Evolutionary conservation across 2,329 filamentous ascomycete genomes (phyloP).

Genomic region (Verticillium zaregamsianum): DNA sequence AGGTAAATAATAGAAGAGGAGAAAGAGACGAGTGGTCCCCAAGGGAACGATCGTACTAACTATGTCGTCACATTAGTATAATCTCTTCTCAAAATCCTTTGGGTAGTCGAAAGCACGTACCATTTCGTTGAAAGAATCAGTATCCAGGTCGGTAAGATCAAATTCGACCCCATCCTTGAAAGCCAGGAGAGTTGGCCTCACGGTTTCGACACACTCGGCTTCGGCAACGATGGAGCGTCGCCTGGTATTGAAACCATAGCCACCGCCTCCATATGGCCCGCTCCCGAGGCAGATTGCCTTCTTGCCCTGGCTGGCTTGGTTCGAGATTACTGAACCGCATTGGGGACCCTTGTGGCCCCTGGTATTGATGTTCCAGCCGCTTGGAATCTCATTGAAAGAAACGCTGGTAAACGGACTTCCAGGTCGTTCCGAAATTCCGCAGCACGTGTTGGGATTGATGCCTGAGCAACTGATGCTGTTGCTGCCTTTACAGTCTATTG

Average conservation of each 20-base stretch:
- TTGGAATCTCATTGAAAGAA: not conserved
- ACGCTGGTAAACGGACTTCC: not conserved
- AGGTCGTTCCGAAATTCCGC: not conserved
- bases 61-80: not conserved
- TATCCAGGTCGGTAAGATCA: not conserved
- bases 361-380: not conserved
- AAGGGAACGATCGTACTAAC: not conserved
- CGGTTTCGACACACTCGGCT: not conserved
- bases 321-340: not conserved
- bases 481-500: not conserved
- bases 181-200: not conserved
- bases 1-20: not conserved
- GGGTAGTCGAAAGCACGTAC: not conserved
- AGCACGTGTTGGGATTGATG: not conserved
- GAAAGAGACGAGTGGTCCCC: not conserved
- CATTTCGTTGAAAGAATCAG: not conserved
- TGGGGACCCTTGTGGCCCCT: not conserved
- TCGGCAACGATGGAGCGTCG: not conserved
- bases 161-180: not conserved
- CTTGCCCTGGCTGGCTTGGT: not conserved
- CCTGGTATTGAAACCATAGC: not conserved
- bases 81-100: not conserved
- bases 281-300: not conserved
- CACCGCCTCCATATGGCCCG: not conserved
- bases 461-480: not conserved